phyloP scores from a whole-genome alignment of 768 basidiomycete species.

The Lactarius psammicola region DNA sequence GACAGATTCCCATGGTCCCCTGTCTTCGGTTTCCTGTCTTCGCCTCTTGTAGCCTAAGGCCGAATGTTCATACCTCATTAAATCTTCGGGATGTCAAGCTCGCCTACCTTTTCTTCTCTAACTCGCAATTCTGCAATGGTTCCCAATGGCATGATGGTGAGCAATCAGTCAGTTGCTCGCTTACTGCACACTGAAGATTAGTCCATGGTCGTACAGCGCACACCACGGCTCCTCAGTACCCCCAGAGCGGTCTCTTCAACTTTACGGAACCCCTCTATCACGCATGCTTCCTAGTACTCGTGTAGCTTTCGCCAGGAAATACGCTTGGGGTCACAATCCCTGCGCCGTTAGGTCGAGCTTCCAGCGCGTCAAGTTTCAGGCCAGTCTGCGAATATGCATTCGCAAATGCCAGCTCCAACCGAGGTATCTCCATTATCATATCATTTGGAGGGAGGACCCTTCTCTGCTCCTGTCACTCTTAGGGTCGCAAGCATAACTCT shows the following conservation, averaged over 20 bases:
- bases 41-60: too few relatives aligned
- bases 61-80: too few relatives aligned
- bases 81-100: background rate
- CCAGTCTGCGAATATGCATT: background rate
- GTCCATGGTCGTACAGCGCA: too few relatives aligned
- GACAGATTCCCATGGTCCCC: too few relatives aligned
- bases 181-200: too few relatives aligned
- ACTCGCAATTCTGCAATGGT: too few relatives aligned
- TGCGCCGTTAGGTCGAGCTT: too few relatives aligned
- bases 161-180: background rate
- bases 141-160: background rate
- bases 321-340: background rate
- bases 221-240: background rate
- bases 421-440: background rate
- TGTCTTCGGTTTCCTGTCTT: too few relatives aligned
- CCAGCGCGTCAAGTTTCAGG: background rate
- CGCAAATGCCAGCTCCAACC: constrained; percentile 9
- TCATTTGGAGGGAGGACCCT: too few relatives aligned
- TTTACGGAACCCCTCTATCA: background rate
- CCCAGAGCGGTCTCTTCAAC: background rate
- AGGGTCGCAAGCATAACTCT: too few relatives aligned
- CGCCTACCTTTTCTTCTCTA: background rate
- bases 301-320: background rate
- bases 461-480: constrained; percentile 4
- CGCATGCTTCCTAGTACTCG: background rate